Conservation (phyloP, 2,329 filamentous ascomycete genomes). For the Colletotrichum spinosum region DNA sequence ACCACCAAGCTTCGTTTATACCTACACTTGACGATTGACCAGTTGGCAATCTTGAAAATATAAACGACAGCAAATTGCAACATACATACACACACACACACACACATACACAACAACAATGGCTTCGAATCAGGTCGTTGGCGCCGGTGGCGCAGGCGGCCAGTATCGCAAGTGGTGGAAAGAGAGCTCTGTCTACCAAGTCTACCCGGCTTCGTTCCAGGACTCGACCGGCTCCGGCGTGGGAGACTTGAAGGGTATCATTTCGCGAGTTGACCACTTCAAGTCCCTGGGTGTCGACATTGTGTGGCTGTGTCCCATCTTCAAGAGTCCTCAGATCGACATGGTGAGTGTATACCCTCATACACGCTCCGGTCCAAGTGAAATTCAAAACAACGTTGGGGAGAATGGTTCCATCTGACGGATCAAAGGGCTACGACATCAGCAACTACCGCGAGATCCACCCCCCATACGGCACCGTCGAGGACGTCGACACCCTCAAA, state of each 20-base stretch:
- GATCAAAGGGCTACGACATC: constrained; percentile 72
- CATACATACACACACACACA: not conserved
- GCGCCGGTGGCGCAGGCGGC: not conserved
- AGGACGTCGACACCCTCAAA: constrained; percentile 74
- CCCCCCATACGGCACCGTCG: constrained; percentile 73
- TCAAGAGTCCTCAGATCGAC: constrained; percentile 69
- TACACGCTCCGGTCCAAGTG: not conserved
- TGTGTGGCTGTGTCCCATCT: constrained; percentile 65
- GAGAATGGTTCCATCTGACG: not conserved
- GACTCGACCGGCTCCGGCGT: constrained; percentile 67
- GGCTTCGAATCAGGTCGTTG: constrained; percentile 12
- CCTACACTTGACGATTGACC: too few relatives aligned
- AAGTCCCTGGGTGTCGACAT: constrained; percentile 67
- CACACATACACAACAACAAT: constrained; percentile 6
- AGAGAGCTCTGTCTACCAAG: constrained; percentile 69
- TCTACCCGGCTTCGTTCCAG: constrained; percentile 72
- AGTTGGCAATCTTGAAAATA: not conserved
- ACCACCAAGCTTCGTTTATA: too few relatives aligned
- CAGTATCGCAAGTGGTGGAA: constrained; percentile 65
- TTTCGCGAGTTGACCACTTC: constrained; percentile 67
- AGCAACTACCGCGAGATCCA: constrained; percentile 76
- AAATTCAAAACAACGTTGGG: not conserved
- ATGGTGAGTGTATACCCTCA: constrained; percentile 57
- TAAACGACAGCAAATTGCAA: not conserved
- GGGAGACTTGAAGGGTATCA: constrained; percentile 69